A percentile compares a stretch with the other conserved stretches of the same genome.
Evolutionary conservation across 495 filamentous ascomycete genomes (phyloP).

Genomic region (Beverwykella pulmonaria): DNA sequence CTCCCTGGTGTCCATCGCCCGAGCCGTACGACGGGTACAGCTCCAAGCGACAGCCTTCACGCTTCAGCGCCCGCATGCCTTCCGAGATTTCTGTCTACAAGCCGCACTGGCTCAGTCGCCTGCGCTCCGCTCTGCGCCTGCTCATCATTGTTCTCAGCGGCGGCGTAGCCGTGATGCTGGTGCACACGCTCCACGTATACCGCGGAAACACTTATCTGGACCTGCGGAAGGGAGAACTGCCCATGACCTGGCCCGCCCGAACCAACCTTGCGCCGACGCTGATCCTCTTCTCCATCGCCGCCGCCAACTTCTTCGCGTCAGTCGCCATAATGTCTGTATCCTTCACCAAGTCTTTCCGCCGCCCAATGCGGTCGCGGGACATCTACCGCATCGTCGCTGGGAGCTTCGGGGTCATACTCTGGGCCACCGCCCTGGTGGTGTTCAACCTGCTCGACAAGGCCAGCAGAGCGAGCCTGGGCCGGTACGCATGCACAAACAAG

Average conservation of each 20-base stretch:
- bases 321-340: conserved; percentile 22
- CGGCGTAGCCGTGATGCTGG: conserved; percentile 21
- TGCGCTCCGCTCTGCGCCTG: conserved; percentile 31
- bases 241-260: conserved; percentile 33
- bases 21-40: background rate
- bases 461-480: conserved; percentile 31
- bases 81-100: conserved; percentile 11
- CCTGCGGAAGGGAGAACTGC: conserved; percentile 33
- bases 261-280: conserved; percentile 32
- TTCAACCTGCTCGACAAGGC: conserved; percentile 25
- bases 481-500: conserved; percentile 31
- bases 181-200: conserved; percentile 31
- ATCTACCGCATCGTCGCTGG: conserved; percentile 29
- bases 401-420: conserved; percentile 28
- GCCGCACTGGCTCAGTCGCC: conserved; percentile 24
- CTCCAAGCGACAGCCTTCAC: conserved; percentile 1
- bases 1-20: background rate
- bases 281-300: conserved; percentile 26
- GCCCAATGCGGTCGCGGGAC: conserved; percentile 28
- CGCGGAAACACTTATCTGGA: conserved; percentile 29
- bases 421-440: conserved; percentile 16
- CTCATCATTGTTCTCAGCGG: conserved; percentile 34
- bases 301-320: conserved; percentile 27
- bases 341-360: conserved; percentile 23
- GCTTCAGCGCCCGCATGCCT: conserved; percentile 24